Evolutionary conservation across 306 rosid genomes (phyloP).

Genomic region (Potentilla sterilis): DNA sequence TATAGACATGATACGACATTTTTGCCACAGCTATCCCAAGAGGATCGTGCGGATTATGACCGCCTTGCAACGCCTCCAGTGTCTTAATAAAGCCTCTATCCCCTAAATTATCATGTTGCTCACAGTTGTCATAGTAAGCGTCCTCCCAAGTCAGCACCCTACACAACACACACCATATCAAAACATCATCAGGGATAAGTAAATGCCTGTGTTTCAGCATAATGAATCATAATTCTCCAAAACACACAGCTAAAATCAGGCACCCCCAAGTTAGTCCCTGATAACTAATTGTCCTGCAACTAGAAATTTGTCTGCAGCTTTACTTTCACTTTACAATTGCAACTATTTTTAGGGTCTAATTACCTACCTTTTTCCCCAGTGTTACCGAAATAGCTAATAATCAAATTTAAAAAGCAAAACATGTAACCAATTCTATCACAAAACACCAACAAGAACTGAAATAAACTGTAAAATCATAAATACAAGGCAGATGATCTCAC

Average conservation of each 20-base stretch:
- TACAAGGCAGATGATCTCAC: constrained; percentile 38
- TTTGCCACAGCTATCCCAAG: constrained; percentile 84
- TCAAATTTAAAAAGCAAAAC: background rate
- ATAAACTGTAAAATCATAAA: background rate
- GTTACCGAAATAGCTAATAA: background rate
- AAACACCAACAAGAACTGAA: background rate
- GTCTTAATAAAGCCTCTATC: constrained; percentile 46
- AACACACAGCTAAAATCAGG: background rate
- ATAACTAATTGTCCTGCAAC: constrained; percentile 4
- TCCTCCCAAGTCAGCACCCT: constrained; percentile 98
- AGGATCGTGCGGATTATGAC: constrained; percentile 55
- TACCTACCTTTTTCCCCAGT: background rate
- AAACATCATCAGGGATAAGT: background rate
- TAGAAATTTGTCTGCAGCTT: background rate
- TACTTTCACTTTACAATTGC: background rate
- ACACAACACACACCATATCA: constrained; percentile 28
- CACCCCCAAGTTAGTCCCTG: background rate
- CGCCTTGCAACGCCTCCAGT: constrained; percentile 45
- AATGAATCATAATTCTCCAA: background rate
- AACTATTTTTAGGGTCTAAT: background rate
- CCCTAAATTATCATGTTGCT: constrained; percentile 43
- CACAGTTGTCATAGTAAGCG: constrained; percentile 70
- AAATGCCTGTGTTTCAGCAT: background rate
- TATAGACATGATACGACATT: constrained; percentile 82
- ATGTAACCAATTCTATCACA: background rate